Evolutionary conservation across 768 basidiomycete species (phyloP).

Genomic region (Tremella yokohamensis): DNA sequence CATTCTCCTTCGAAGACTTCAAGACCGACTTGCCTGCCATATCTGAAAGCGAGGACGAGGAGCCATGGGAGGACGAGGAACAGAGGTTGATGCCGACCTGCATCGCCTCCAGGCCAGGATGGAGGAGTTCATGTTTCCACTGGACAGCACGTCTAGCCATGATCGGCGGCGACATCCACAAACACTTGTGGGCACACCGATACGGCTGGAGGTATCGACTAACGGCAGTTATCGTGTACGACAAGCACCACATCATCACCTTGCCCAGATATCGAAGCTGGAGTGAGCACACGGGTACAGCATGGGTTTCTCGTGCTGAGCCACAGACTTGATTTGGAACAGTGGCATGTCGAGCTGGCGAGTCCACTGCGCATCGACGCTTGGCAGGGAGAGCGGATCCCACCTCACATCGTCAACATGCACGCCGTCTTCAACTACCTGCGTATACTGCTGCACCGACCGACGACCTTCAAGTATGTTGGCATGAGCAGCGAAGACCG

Average conservation of each 20-base stretch:
- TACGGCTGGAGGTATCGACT: too few relatives aligned
- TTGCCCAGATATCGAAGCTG: neutral
- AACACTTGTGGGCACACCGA: conserved; percentile 1
- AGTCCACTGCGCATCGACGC: conserved; percentile 4
- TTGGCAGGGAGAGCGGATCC: neutral
- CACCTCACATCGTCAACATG: conserved; percentile 10
- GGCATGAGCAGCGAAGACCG: too few relatives aligned
- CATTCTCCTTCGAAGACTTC: conserved; percentile 1
- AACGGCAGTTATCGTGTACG: neutral
- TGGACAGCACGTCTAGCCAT: conserved; percentile 8
- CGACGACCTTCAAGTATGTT: neutral
- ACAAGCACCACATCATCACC: too few relatives aligned
- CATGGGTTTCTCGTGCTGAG: neutral
- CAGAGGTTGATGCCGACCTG: neutral
- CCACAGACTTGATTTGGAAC: neutral
- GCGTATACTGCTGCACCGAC: conserved; percentile 10
- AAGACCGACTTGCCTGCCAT: conserved; percentile 8
- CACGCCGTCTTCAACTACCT: conserved; percentile 9
- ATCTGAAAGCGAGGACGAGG: neutral
- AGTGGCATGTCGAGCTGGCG: conserved; percentile 4
- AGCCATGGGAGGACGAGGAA: neutral
- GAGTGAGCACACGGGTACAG: neutral
- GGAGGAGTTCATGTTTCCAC: conserved; percentile 7
- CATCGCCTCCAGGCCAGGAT: neutral
- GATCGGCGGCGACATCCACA: conserved; percentile 1